These are phyloP conservation scores for Nicotiana noctiflora DNA, from an alignment of 257 asterid genomes.

Conservation along the genomic window DNA sequence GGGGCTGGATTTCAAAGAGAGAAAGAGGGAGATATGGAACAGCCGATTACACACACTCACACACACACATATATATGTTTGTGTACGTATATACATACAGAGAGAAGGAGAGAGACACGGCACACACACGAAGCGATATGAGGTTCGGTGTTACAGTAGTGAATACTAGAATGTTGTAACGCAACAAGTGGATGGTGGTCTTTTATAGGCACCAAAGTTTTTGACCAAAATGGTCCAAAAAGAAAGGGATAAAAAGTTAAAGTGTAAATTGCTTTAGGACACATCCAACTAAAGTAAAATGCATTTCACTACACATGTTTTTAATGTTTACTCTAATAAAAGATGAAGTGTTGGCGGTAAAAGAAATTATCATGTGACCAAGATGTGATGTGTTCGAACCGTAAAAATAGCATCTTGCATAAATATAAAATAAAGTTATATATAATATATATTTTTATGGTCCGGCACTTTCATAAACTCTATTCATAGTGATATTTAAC, in stretches of 20 bases:
- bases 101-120: not conserved
- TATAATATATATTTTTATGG: no score
- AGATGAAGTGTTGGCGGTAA: no score
- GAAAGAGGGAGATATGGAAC: not conserved
- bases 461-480: no score
- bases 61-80: not conserved
- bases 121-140: conserved; percentile 1
- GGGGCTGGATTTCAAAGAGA: not conserved
- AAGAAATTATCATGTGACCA: no score
- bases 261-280: not conserved
- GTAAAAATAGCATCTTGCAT: no score
- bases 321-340: not conserved
- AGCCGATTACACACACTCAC: not conserved
- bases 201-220: not conserved
- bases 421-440: no score
- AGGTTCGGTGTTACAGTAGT: not conserved
- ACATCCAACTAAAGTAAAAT: not conserved
- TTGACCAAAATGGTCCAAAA: not conserved
- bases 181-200: not conserved
- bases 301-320: not conserved
- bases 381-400: no score
- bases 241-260: not conserved
- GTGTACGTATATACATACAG: not conserved
- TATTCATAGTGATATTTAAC: no score
- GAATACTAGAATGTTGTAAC: not conserved